Evolutionary conservation across 805 yeast genomes (phyloP).

Genomic region (Cyberlindnera meyerae): DNA sequence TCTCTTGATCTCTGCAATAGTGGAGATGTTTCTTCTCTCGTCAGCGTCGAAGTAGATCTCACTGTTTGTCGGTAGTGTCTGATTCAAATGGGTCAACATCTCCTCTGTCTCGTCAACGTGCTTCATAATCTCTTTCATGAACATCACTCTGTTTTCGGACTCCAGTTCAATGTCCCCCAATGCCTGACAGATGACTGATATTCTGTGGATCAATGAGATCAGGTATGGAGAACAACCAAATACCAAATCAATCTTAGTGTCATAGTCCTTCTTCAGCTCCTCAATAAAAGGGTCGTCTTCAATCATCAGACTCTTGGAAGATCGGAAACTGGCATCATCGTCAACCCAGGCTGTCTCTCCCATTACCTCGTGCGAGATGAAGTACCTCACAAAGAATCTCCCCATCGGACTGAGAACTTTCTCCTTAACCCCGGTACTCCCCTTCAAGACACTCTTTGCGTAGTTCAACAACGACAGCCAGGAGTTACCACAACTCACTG

Average conservation of each 20-base stretch:
- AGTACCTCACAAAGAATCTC: conserved; percentile 34
- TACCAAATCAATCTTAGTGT: conserved; percentile 33
- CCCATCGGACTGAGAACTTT: conserved; percentile 29
- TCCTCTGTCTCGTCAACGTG: conserved; percentile 28
- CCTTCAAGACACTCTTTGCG: conserved; percentile 33
- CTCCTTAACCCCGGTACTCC: conserved; percentile 22
- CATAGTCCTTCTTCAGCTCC: conserved; percentile 30
- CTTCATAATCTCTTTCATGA: conserved; percentile 19
- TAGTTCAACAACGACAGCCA: conserved; percentile 36
- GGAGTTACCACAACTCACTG: conserved; percentile 34
- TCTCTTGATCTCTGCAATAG: conserved; percentile 36
- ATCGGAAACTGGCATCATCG: conserved; percentile 14
- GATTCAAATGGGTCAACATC: conserved; percentile 24
- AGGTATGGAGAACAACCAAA: conserved; percentile 38
- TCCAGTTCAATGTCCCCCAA: conserved; percentile 32
- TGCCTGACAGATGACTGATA: conserved; percentile 33
- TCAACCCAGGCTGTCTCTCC: conserved; percentile 38
- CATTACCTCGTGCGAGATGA: conserved; percentile 40
- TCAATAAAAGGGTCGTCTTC: conserved; percentile 30
- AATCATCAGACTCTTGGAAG: conserved; percentile 14
- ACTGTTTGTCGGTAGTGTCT: conserved; percentile 21
- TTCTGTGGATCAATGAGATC: conserved; percentile 32
- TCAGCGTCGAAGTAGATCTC: conserved; percentile 17
- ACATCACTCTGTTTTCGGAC: conserved; percentile 7
- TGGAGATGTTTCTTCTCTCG: conserved; percentile 20